Base-by-base conservation (phyloP, 1,284 basidiomycete species). In the Trametes versicolor region DNA sequence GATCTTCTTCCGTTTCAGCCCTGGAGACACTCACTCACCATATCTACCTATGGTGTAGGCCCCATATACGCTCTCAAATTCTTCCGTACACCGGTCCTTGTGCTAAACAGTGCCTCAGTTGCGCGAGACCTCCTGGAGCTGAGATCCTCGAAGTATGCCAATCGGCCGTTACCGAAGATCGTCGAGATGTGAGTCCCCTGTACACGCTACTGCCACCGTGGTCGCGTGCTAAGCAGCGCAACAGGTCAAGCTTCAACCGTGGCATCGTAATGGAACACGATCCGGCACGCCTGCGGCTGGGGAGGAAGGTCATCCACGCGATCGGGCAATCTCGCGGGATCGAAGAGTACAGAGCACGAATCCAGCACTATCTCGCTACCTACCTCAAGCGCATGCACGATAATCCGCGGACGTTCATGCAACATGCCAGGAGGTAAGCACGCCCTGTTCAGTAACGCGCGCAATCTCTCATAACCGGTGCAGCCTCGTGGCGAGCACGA, bases 361-460 rank as follows among this genome's bases (percentile, higher is more conserved):
- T 53, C 4, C 32, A 53, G 21, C 29, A 53, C 10, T 53, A 53
- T 21, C 15, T 53, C 51, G 51, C 36, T 7, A 4, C n/a, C 8
- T 53, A 36, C 19, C 51, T 53, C 36, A 53, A 53, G 29, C 34
- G n/a, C 51, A 34, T 53, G 32, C 36, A 36, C 5, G 29, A 53
- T 7, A 5, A 5, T 21, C 32, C 51, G 27, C 9, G 8, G 3
- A n/a, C 12, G 4, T 53, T 53, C 29, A 19, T 34, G 15, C 51
- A 34, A 53, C 34, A 36, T 36, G 13, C 34, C 34, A 36, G 13
- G 34, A 13, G 6, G 34, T 36, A 36, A 36, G 34, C 13, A 36
- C 13, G n/a, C n/a, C n/a, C n/a, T 36, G 13, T 36, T 36, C 34
- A 7, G 6, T 36, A 13, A 7, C 7, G 34, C 34, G 6, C 7